Evolutionary conservation across 371 early-diverging fungal genomes (phyloP).

Genomic region (Coemansia sp.): DNA sequence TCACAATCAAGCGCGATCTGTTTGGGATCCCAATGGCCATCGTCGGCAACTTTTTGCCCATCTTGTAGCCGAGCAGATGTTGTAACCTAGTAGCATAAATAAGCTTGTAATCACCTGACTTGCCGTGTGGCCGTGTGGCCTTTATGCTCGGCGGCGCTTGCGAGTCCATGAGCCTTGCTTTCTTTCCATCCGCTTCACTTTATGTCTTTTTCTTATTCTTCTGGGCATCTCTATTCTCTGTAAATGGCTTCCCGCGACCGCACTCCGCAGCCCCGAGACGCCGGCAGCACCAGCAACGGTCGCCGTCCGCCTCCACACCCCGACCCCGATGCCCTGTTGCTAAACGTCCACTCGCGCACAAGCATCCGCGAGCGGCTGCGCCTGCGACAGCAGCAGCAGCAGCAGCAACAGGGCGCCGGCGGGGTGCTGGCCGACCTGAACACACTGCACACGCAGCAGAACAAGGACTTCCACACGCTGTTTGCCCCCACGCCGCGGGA

Average conservation of each 20-base stretch:
- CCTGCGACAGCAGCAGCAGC: slow-evolving; percentile 15
- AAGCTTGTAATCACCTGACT: background rate
- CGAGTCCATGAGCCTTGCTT: background rate
- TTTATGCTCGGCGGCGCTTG: background rate
- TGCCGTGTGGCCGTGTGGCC: background rate
- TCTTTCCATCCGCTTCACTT: background rate
- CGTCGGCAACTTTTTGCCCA: slow-evolving; percentile 66
- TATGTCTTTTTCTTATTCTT: background rate
- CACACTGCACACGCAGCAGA: slow-evolving; percentile 24
- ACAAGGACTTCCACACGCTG: slow-evolving; percentile 13
- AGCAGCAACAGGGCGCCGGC: slow-evolving; percentile 11
- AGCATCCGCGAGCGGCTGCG: slow-evolving; percentile 32
- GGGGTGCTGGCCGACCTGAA: slow-evolving; percentile 35
- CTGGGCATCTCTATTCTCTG: background rate
- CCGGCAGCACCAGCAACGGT: slow-evolving; percentile 5
- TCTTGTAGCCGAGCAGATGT: slow-evolving; percentile 17
- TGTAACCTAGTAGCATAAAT: background rate
- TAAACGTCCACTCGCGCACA: slow-evolving; percentile 31
- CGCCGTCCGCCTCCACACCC: background rate
- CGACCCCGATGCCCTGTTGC: background rate
- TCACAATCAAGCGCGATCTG: slow-evolving; percentile 88
- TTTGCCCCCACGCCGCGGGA: slow-evolving; percentile 13
- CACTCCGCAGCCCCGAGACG: background rate
- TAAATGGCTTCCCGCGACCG: background rate
- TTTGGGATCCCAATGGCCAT: slow-evolving; percentile 88